Conservation (phyloP, 768 basidiomycete species). For the Tephrocybe sp. region DNA sequence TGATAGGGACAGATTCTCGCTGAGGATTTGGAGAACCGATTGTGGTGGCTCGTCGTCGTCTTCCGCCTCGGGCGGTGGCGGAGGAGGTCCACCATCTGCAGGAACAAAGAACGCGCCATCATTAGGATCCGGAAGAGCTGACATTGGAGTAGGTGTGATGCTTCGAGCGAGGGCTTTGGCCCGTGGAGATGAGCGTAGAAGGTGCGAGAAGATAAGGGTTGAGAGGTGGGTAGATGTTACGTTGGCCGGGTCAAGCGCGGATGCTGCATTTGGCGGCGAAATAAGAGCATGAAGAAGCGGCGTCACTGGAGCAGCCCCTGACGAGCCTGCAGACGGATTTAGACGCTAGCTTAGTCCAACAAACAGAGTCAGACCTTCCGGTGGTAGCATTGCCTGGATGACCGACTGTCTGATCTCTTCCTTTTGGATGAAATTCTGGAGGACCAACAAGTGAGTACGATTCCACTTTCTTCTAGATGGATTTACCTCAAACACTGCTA, state of each 20-base stretch:
- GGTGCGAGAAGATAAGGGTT: constrained; percentile 75
- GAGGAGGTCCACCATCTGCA: constrained; percentile 55
- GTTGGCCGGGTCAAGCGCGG: constrained; percentile 48
- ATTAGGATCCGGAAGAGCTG: constrained; percentile 27
- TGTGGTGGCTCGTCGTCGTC: constrained; percentile 71
- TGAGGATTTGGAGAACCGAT: constrained; percentile 78
- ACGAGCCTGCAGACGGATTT: constrained; percentile 20
- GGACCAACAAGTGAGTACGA: constrained; percentile 1
- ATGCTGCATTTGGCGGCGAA: constrained; percentile 56
- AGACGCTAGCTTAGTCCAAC: not conserved
- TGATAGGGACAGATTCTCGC: constrained; percentile 88
- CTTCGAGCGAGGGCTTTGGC: constrained; percentile 64
- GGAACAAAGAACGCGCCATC: constrained; percentile 67
- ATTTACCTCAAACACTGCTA: constrained; percentile 79
- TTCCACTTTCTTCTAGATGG: not conserved
- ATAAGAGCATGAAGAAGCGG: constrained; percentile 72
- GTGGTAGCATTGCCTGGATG: constrained; percentile 70
- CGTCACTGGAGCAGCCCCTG: constrained; percentile 49
- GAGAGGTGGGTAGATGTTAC: constrained; percentile 74
- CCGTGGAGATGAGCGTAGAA: constrained; percentile 66
- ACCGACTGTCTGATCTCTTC: constrained; percentile 72
- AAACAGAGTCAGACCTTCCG: constrained; percentile 34
- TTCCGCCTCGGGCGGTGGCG: constrained; percentile 36
- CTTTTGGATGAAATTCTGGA: constrained; percentile 73
- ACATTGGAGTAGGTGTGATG: constrained; percentile 53